These are phyloP conservation scores for Casaregolazyma suthepensis DNA, from an alignment of 1,139 yeast genomes.

Conservation along the genomic window DNA sequence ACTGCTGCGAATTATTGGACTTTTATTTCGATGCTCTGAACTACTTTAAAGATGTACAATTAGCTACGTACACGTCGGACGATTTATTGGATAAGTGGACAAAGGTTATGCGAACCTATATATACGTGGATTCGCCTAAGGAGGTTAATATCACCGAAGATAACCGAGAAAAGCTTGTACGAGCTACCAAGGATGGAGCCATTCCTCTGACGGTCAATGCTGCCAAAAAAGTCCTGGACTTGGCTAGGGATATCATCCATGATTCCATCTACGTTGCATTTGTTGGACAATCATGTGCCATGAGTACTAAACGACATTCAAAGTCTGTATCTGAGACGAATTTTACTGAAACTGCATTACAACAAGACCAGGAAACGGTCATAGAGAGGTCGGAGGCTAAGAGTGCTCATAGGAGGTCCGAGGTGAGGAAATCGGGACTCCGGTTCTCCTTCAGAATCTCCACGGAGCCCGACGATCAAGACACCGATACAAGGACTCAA, in stretches of 20 bases:
- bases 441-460: neutral
- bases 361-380: neutral
- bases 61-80: neutral
- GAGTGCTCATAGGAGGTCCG: neutral
- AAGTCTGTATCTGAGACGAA: neutral
- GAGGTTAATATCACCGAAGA: constrained; percentile 31
- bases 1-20: constrained; percentile 33
- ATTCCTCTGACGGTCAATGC: constrained; percentile 3
- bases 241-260: constrained; percentile 2
- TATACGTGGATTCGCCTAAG: constrained; percentile 26
- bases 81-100: constrained; percentile 22
- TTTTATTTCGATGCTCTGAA: constrained; percentile 29
- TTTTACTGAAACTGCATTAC: neutral
- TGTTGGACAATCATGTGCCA: neutral
- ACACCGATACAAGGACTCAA: neutral
- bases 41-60: constrained; percentile 18
- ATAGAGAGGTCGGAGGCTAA: neutral
- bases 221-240: neutral
- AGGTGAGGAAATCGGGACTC: neutral
- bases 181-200: neutral
- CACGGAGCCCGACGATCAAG: neutral
- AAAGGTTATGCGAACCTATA: constrained; percentile 27
- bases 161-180: constrained; percentile 22
- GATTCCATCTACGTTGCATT: constrained; percentile 5
- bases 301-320: neutral